Evolutionary conservation across 2,329 filamentous ascomycete species (phyloP).

Genomic region (Juglanconis juglandina): DNA sequence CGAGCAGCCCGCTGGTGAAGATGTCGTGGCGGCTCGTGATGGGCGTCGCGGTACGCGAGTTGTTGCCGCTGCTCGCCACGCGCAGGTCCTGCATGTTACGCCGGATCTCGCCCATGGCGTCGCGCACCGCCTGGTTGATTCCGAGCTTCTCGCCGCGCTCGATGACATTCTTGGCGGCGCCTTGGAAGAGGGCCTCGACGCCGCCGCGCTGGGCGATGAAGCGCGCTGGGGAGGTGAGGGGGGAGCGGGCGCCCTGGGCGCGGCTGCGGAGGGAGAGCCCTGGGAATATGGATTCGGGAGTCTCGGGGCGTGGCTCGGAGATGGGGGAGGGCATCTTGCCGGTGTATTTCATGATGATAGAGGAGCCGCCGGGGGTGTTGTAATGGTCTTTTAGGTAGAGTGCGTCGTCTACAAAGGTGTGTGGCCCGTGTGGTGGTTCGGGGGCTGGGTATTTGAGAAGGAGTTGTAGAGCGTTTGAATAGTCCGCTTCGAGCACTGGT

Average conservation of each 20-base stretch:
- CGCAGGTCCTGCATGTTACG: slow-evolving; percentile 64
- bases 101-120: slow-evolving; percentile 74
- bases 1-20: slow-evolving; percentile 19
- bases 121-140: slow-evolving; percentile 77
- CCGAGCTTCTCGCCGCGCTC: slow-evolving; percentile 72
- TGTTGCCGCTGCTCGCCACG: slow-evolving; percentile 35
- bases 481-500: slow-evolving; percentile 79
- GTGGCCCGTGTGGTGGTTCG: slow-evolving; percentile 58
- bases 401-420: slow-evolving; percentile 83
- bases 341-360: slow-evolving; percentile 70
- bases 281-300: slow-evolving; percentile 31
- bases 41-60: slow-evolving; percentile 34
- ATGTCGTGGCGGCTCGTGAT: slow-evolving; percentile 19
- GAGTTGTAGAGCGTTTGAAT: slow-evolving; percentile 77
- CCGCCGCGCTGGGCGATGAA: slow-evolving; percentile 55
- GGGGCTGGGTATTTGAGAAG: slow-evolving; percentile 80
- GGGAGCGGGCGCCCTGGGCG: slow-evolving; percentile 38
- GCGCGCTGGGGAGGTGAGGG: slow-evolving; percentile 44
- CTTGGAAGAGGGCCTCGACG: slow-evolving; percentile 70
- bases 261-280: slow-evolving; percentile 38
- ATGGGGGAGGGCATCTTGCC: slow-evolving; percentile 43
- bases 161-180: slow-evolving; percentile 71
- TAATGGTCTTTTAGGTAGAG: slow-evolving; percentile 68
- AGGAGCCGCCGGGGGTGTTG: slow-evolving; percentile 56
- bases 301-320: slow-evolving; percentile 27